A percentile compares a stretch with the other conserved stretches of the same genome.
Evolutionary conservation across 2,329 filamentous ascomycete species (phyloP).

Genomic region (Emergomyces orientalis): DNA sequence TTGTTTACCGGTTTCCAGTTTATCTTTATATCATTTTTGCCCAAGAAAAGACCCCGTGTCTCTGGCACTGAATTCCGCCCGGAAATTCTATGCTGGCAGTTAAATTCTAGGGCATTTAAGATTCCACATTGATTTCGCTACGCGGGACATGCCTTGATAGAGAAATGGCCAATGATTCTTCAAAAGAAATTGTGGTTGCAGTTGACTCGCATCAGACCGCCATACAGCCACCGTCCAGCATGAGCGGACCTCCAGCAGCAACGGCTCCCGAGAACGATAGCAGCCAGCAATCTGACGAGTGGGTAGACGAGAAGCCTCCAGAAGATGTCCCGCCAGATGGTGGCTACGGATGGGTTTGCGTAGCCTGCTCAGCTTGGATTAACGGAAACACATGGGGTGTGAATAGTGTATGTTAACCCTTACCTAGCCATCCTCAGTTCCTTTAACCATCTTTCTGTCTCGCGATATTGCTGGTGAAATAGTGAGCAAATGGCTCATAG

Average conservation of each 20-base stretch:
- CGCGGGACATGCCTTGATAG: not conserved
- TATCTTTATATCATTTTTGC: not conserved
- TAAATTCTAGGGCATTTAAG: not conserved
- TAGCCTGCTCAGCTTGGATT: slow-evolving; percentile 46
- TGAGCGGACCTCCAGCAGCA: not conserved
- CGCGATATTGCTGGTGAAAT: not conserved
- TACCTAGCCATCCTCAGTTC: not conserved
- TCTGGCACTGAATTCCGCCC: not conserved
- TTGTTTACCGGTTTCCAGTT: too few species aligned
- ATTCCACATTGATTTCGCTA: not conserved
- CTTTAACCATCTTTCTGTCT: not conserved
- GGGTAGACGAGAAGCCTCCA: slow-evolving; percentile 24
- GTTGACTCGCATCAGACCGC: slow-evolving; percentile 5
- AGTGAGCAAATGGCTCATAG: not conserved
- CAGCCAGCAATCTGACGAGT: slow-evolving; percentile 12
- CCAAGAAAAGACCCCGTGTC: not conserved
- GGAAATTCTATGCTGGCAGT: not conserved
- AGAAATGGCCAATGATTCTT: slow-evolving; percentile 1
- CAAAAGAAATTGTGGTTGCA: not conserved
- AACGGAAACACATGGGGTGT: slow-evolving; percentile 68
- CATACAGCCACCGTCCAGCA: not conserved
- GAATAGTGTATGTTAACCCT: slow-evolving; percentile 46
- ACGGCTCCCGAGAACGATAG: not conserved
- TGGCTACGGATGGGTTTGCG: slow-evolving; percentile 55
- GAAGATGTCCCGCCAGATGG: slow-evolving; percentile 41